A percentile compares a stretch with the other conserved stretches of the same genome.
phyloP scores from a whole-genome alignment of 2,329 filamentous ascomycete species.

The Penicillium sp. region DNA sequence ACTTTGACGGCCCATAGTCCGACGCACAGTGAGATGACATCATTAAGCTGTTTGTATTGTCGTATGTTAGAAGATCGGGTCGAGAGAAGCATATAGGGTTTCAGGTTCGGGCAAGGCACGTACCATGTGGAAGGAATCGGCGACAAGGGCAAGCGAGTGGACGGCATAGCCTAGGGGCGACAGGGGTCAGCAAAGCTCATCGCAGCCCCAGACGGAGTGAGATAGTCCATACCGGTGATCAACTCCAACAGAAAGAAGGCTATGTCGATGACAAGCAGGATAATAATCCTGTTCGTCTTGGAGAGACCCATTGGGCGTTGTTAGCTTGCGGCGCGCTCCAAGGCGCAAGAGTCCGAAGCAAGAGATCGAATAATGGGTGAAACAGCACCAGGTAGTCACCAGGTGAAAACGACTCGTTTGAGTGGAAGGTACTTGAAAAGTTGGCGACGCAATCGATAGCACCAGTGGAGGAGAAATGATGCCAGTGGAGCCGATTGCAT shows the following conservation, averaged over 20 bases:
- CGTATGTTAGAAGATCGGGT: constrained; percentile 1
- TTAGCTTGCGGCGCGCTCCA: constrained; percentile 21
- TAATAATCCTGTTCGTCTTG: constrained; percentile 85
- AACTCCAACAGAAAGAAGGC: constrained; percentile 89
- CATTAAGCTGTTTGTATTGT: constrained; percentile 65
- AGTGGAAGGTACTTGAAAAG: neutral
- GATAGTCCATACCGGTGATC: constrained; percentile 56
- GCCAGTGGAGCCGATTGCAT: constrained; percentile 11
- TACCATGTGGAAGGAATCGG: constrained; percentile 98
- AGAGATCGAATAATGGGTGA: neutral
- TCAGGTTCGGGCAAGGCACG: constrained; percentile 24
- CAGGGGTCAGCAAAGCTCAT: constrained; percentile 13
- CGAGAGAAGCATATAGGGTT: neutral
- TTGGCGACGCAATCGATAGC: constrained; percentile 4
- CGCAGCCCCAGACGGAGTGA: neutral
- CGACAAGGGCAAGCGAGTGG: constrained; percentile 86
- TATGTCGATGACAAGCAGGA: constrained; percentile 86
- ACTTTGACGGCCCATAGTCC: constrained; percentile 94
- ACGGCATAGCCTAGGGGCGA: constrained; percentile 63
- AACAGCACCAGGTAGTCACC: neutral
- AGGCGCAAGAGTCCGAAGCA: constrained; percentile 21
- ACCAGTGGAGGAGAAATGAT: constrained; percentile 5
- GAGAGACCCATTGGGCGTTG: constrained; percentile 68
- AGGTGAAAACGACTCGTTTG: neutral
- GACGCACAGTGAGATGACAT: constrained; percentile 89